Base-by-base conservation (phyloP, 1,139 yeast species). In the Saccharomycopsis hybrid region DNA sequence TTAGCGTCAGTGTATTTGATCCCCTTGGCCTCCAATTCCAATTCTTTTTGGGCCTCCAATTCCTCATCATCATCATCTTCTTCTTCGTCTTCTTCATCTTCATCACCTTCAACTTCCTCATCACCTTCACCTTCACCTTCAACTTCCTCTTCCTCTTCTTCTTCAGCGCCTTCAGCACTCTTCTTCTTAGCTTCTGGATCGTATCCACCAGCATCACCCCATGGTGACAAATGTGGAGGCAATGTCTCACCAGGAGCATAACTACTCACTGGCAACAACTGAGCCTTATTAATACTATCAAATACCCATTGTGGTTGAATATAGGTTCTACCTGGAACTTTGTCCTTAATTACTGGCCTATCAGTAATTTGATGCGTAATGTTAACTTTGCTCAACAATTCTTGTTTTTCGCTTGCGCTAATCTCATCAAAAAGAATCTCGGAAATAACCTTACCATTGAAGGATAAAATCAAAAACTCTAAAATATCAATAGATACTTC, bases 261-360 rank as follows among this genome's bases (percentile, higher is more conserved):
- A 53, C 74, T 76, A 52, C 83, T 82, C 29, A 86, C 96, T 38
- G 92, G 78, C 52, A 85, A 73, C 56, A 92, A 74, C 56, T 77
- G 74, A 48, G 80, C 78, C 69, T 85, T 84, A 71, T 92, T 92
- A 58, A 94, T 73, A 62, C 87, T 82, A 65, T 92, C 99, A 66
- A 92, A 90, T 46, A 92, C 74, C 98, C 98, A 94, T 73, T 92
- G 98, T 35, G 99, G 98, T 70, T 92, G 98, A 47, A 90, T 68
- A 63, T 94, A 94, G 0, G 95, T 86, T 71, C 97, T 80, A 48
- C 97, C 97, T 53, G 90, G 84, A 42, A 89, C 88, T 65, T 82
- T 87, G 57, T 79, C 76, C 41, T 76, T 67, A 50, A 92, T 69
- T 60, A 82, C 82, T 37, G 97, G 97, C 68, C 98, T 80, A 68